Evolutionary conservation across 257 asterid genomes (phyloP).

Genomic region (Scutellaria barbata): DNA sequence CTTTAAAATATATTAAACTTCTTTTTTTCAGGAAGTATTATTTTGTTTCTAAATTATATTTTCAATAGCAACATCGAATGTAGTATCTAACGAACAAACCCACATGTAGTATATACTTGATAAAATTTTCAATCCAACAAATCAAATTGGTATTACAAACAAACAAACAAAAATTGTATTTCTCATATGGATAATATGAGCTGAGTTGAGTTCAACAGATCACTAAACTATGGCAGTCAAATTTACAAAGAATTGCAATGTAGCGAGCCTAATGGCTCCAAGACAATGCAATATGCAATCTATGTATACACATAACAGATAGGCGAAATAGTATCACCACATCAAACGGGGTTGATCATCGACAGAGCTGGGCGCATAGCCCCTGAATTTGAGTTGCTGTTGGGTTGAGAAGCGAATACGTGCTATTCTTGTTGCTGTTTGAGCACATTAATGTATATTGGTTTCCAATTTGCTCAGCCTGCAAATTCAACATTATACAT

Average conservation of each 20-base stretch:
- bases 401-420: constrained; percentile 52
- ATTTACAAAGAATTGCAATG: constrained; percentile 34
- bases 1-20: no score
- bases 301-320: constrained; percentile 18
- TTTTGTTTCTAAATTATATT: no score
- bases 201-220: neutral
- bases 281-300: constrained; percentile 7
- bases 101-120: no score
- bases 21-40: no score
- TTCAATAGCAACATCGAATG: no score
- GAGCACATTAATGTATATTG: constrained; percentile 69
- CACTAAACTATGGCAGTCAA: neutral
- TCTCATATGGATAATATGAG: neutral
- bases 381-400: constrained; percentile 62
- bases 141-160: no score
- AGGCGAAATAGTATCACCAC: constrained; percentile 20
- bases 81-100: no score
- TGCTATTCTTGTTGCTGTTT: constrained; percentile 50
- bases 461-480: constrained; percentile 66
- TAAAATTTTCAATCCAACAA: no score
- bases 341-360: constrained; percentile 40
- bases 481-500: constrained; percentile 30
- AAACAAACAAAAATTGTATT: neutral
- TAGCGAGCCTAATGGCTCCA: constrained; percentile 12
- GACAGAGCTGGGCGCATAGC: constrained; percentile 70